Percentiles rank a stretch among this genome's conserved stretches.
Conservation (phyloP, 805 yeast species). For the Metschnikowia gelsemii region DNA sequence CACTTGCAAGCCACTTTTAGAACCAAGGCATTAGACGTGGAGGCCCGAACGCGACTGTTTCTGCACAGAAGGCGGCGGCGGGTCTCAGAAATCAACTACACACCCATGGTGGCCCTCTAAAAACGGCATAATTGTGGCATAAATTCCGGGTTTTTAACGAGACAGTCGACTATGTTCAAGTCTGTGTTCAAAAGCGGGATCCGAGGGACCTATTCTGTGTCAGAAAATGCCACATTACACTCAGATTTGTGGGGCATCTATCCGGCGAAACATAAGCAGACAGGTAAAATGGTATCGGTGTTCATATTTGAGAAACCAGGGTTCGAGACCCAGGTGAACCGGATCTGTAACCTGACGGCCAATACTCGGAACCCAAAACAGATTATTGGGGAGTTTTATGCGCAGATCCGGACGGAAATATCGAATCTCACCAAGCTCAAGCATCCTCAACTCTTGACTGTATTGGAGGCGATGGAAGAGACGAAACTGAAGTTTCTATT, state of each 20-base stretch:
- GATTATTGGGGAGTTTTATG: slow-evolving; percentile 60
- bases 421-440: slow-evolving; percentile 73
- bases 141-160: neutral
- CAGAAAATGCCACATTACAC: slow-evolving; percentile 66
- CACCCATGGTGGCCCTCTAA: neutral
- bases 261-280: slow-evolving; percentile 72
- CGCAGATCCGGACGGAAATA: slow-evolving; percentile 65
- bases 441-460: slow-evolving; percentile 83
- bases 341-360: slow-evolving; percentile 32
- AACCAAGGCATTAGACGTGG: too few species aligned
- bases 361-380: slow-evolving; percentile 47
- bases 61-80: too few species aligned
- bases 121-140: neutral
- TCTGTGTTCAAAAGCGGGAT: slow-evolving; percentile 59
- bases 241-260: slow-evolving; percentile 83
- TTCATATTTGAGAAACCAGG: slow-evolving; percentile 83
- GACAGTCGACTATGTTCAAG: slow-evolving; percentile 44
- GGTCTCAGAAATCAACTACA: too few species aligned
- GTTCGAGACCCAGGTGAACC: slow-evolving; percentile 54
- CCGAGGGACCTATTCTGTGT: slow-evolving; percentile 63
- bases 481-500: slow-evolving; percentile 73
- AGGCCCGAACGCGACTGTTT: too few species aligned
- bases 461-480: slow-evolving; percentile 88
- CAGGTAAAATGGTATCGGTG: slow-evolving; percentile 69
- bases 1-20: too few species aligned